These are phyloP conservation scores for Ensete glaucum DNA, from an alignment of 176 grass and related monocot genomes.

Conservation along the genomic window DNA sequence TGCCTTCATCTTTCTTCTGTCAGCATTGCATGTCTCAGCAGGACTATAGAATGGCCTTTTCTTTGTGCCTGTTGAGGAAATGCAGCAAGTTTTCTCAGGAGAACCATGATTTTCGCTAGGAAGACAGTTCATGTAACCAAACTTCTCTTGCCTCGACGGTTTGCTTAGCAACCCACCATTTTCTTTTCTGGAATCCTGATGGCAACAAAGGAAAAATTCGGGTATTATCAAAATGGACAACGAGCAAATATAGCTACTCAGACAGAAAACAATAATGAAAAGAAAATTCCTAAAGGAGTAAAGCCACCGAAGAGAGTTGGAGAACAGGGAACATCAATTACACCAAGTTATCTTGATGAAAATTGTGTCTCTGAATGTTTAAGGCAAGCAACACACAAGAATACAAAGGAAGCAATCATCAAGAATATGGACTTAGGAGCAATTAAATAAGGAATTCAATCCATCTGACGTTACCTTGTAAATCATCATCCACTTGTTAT, in stretches of 20 bases:
- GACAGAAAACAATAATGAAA: not conserved
- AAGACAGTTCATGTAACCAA: too few species aligned
- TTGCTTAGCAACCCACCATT: not conserved
- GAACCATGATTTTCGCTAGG: not conserved
- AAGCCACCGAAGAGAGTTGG: not conserved
- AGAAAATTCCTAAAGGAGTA: not conserved
- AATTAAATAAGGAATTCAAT: not conserved
- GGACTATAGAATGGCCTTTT: conserved; percentile 35
- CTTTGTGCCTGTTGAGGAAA: conserved; percentile 25
- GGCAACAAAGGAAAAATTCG: not conserved
- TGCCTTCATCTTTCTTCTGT: conserved; percentile 35
- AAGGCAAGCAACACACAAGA: too few species aligned
- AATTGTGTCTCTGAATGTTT: not conserved
- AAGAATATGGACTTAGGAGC: not conserved
- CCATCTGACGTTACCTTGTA: conserved; percentile 40
- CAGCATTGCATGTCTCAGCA: conserved; percentile 20
- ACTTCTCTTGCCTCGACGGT: not conserved
- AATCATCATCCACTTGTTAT: conserved; percentile 56
- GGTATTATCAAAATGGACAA: not conserved
- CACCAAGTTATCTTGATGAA: not conserved
- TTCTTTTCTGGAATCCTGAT: not conserved
- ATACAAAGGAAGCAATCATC: not conserved
- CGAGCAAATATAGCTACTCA: not conserved
- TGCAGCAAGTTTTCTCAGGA: not conserved
- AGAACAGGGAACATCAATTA: not conserved